Evolutionary conservation across 2,329 filamentous ascomycete genomes (phyloP), one percentile per base, ranked within the genome.

Genomic region (Fusarium nisikadoi): DNA sequence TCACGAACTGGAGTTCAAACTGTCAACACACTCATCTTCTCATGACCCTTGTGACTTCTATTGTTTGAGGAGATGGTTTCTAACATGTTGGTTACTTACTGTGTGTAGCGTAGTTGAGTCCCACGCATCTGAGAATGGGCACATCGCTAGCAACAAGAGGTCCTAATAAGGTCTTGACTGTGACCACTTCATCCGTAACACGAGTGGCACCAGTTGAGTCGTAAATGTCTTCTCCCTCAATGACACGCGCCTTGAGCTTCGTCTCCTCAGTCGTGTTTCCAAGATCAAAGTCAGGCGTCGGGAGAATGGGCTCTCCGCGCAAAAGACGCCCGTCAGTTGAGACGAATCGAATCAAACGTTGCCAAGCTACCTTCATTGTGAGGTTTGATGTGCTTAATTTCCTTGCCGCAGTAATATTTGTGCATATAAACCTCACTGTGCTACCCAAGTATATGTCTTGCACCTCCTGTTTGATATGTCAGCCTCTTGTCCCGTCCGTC

Each of bases 91-190:
- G 5, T 5, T 5, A 23, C 79, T 64, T 64, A 84, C 83, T 87
- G 72, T 91, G 89, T 58, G 86, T 89, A 42, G 84, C 84, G 72
- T 90, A 90, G 73, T 91, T 90, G 33, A 91, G 75, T 0, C 89
- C 89, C 17, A 90, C 84, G 70, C 89, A 91, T 25, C 88, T 80
- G 7, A 91, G 74, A 46, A 89, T 88, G 0, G 87, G 86, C 1
- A 90, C 86, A 55, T 90, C 86, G 5, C 79, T 77, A 14, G 77
- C 79, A 0, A 84, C 81, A 36, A 91, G 76, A 0, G 88, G 88
- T 0, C 87, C 86, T 0, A 91, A 81, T 1, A 90, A 76, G 56
- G 80, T 81, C 74, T 88, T 86, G 11, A 91, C 88, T 0, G 82
- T 84, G 5, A 84, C 87, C 14, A 86, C 77, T 71, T 90, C 85